These are phyloP conservation scores for Paramecium bursaria DNA, from an alignment of 73 alveolate genomes.

Conservation along the genomic window DNA sequence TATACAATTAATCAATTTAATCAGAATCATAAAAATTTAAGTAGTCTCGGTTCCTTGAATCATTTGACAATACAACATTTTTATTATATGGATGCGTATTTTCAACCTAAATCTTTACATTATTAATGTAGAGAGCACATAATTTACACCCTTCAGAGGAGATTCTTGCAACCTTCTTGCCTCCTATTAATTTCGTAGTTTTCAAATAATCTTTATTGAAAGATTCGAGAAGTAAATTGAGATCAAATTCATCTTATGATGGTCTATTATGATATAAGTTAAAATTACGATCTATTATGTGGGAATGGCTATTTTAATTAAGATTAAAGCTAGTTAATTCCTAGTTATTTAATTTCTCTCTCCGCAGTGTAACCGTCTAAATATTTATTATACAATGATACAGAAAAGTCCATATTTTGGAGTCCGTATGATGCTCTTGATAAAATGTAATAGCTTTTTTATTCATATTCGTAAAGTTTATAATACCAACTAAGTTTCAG, in stretches of 20 bases:
- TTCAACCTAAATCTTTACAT: constrained; percentile 1
- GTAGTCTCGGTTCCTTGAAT: constrained; percentile 16
- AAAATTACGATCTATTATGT: too few species aligned
- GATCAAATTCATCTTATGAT: constrained; percentile 35
- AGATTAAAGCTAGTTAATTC: too few species aligned
- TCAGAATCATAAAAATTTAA: constrained; percentile 20
- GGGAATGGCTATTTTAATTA: too few species aligned
- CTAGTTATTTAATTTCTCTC: too few species aligned
- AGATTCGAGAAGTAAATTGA: not conserved
- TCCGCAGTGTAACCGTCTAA: too few species aligned
- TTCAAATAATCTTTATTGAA: not conserved
- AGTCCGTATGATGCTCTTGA: constrained; percentile 6
- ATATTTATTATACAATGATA: constrained; percentile 9
- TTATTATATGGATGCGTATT: constrained; percentile 35
- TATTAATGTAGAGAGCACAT: constrained; percentile 32
- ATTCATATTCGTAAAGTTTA: constrained; percentile 14
- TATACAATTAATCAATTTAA: constrained; percentile 30
- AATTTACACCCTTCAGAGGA: constrained; percentile 22
- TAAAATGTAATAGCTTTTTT: not conserved
- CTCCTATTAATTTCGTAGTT: constrained; percentile 31
- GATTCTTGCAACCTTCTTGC: not conserved
- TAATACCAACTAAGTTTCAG: constrained; percentile 52
- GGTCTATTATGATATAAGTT: too few species aligned
- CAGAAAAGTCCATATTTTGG: constrained; percentile 20
- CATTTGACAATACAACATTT: not conserved